Evolutionary conservation across 140 eudicot genomes (phyloP), one percentile per base, ranked within the genome.

Genomic region (Senecio squalidus): DNA sequence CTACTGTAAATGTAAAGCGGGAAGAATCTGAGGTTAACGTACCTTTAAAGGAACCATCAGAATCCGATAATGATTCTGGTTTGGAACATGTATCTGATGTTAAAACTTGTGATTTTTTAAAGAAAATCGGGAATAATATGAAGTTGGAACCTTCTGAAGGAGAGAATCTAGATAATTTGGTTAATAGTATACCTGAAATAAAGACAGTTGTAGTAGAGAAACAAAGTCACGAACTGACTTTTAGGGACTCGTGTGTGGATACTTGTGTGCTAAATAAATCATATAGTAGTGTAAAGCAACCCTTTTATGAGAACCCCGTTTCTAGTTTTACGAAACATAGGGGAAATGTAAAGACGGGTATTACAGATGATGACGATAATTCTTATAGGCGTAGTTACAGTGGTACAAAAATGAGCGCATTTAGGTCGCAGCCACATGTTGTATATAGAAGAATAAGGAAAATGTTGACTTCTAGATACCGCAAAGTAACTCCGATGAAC

Each of bases 311-410:
- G 72, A 71, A 72, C 41, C 63, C 76, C 18, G 24, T 56, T 73
- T 74, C 82, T 68, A 73, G 76, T 65, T 71, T 80, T 51, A 36
- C 59, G 13, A 75, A 64, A 72, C 72, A 58, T 26, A 68, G 75
- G 84, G 78, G 71, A 57, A 62, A 75, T 82, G 89, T 82, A 77
- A 89, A 82, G 45, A 33, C 80, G 85, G 84, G 71, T 52, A 67
- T 59, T 75, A 83, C 75, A 78, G 96, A 87, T 80, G 86, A 80
- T 76, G 95, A 83, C 75, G 84, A 83, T 75, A 88, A 87, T 60
- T 77, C 66, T 58, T 80, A 69, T 71, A 64, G 77, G 59, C 60
- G 63, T 72, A 70, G 77, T 43, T 71, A 48, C 39, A 68, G 29
- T 66, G 46, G 34, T 66, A 54, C 76, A 72, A 78, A 72, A 64